phyloP scores from a whole-genome alignment of 1,284 basidiomycete species.

The Leccinum subatratum region DNA sequence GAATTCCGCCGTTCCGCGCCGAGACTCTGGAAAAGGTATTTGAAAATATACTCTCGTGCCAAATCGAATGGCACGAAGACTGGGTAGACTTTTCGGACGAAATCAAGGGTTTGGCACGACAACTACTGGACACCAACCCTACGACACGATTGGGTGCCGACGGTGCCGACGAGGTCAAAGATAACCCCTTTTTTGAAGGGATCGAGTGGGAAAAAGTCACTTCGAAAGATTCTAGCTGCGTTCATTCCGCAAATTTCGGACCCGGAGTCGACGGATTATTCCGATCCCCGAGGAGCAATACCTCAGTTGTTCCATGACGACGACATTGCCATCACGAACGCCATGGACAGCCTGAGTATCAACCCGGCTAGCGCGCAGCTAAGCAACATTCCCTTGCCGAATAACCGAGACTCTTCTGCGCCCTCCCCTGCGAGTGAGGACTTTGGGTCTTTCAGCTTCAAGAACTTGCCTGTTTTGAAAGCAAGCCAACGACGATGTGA shows the following conservation, averaged over 20 bases:
- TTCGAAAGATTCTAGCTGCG: conserved; percentile 79
- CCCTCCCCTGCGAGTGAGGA: conserved; percentile 68
- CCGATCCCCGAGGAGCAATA: conserved; percentile 90
- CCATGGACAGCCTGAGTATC: conserved; percentile 44
- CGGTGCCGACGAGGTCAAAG: conserved; percentile 91
- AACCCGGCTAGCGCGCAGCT: conserved; percentile 41
- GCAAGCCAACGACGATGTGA: conserved; percentile 98
- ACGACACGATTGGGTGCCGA: conserved; percentile 76
- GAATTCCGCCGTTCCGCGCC: conserved; percentile 96
- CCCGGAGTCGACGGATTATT: conserved; percentile 98
- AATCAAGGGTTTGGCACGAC: conserved; percentile 87
- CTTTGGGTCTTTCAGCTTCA: conserved; percentile 98
- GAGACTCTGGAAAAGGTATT: conserved; percentile 97
- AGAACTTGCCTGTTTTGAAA: conserved; percentile 97
- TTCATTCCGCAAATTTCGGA: conserved; percentile 96
- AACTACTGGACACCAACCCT: conserved; percentile 82
- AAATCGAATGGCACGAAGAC: conserved; percentile 95
- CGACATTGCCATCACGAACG: conserved; percentile 54
- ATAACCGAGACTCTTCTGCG: conserved; percentile 39
- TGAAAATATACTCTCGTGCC: conserved; percentile 98
- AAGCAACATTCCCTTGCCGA: conserved; percentile 44
- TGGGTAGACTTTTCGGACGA: conserved; percentile 84
- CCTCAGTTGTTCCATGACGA: conserved; percentile 86
- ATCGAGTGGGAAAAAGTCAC: conserved; percentile 94
- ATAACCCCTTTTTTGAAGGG: conserved; percentile 85